Evolutionary conservation across 768 basidiomycete genomes (phyloP).

Genomic region (Boletus patriciae): DNA sequence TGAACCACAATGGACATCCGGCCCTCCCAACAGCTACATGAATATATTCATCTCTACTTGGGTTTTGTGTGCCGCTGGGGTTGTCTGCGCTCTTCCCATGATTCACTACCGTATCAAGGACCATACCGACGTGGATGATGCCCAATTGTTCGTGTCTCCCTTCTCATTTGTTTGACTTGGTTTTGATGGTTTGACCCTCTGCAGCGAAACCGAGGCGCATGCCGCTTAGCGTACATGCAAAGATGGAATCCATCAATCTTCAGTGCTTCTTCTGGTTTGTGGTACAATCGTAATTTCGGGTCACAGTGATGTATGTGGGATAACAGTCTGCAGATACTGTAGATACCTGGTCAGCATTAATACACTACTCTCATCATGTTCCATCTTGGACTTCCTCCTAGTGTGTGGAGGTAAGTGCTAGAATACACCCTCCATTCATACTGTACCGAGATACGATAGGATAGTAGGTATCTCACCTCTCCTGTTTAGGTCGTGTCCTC

Average conservation of each 20-base stretch:
- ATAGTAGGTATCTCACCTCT: too few species aligned
- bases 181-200: not conserved
- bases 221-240: not conserved
- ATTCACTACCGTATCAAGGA: constrained; percentile 68
- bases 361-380: too few species aligned
- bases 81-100: constrained; percentile 72
- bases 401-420: too few species aligned
- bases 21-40: constrained; percentile 48
- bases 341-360: too few species aligned
- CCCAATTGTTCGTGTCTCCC: constrained; percentile 42
- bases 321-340: not conserved
- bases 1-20: not conserved
- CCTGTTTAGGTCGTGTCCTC: too few species aligned
- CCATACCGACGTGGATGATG: constrained; percentile 52
- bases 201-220: constrained; percentile 15
- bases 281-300: not conserved
- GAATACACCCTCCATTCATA: too few species aligned
- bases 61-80: constrained; percentile 64
- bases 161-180: not conserved
- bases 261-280: not conserved
- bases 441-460: too few species aligned
- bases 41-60: constrained; percentile 74
- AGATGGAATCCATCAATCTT: not conserved
- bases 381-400: too few species aligned
- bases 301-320: not conserved